Conservation (phyloP, 2,329 filamentous ascomycete species). For the Xylaria sp. region DNA sequence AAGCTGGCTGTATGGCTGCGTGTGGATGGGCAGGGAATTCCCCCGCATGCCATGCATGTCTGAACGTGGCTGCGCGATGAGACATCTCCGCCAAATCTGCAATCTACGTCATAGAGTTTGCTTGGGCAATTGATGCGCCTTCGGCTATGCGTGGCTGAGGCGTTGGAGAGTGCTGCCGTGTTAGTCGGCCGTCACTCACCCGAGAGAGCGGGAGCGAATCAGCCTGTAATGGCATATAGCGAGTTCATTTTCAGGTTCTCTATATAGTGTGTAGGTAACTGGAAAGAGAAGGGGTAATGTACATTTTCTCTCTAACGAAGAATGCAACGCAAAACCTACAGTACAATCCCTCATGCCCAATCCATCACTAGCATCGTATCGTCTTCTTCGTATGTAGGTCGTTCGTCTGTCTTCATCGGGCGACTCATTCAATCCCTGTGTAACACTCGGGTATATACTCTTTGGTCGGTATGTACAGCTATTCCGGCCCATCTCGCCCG, state of each 20-base stretch:
- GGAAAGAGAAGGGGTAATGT: not conserved
- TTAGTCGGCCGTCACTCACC: not conserved
- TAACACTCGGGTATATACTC: not conserved
- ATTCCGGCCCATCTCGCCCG: not conserved
- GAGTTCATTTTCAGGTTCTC: not conserved
- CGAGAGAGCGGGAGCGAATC: not conserved
- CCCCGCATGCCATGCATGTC: not conserved
- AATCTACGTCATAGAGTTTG: slow-evolving; percentile 2
- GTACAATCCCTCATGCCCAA: not conserved
- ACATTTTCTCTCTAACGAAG: not conserved
- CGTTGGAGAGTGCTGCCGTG: not conserved
- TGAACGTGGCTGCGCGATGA: not conserved
- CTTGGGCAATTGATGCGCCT: not conserved
- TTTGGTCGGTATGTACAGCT: not conserved
- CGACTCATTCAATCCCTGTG: not conserved
- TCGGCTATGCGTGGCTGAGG: not conserved
- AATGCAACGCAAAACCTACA: not conserved
- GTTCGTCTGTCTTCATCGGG: not conserved
- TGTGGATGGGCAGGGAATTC: not conserved
- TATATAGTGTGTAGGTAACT: not conserved
- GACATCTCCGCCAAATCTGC: not conserved
- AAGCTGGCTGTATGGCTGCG: not conserved
- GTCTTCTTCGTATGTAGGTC: slow-evolving; percentile 2
- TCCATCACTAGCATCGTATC: not conserved
- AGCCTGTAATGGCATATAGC: not conserved